phyloP scores from a whole-genome alignment of 2,329 filamentous ascomycete genomes.

The Parascedosporium putredinis region DNA sequence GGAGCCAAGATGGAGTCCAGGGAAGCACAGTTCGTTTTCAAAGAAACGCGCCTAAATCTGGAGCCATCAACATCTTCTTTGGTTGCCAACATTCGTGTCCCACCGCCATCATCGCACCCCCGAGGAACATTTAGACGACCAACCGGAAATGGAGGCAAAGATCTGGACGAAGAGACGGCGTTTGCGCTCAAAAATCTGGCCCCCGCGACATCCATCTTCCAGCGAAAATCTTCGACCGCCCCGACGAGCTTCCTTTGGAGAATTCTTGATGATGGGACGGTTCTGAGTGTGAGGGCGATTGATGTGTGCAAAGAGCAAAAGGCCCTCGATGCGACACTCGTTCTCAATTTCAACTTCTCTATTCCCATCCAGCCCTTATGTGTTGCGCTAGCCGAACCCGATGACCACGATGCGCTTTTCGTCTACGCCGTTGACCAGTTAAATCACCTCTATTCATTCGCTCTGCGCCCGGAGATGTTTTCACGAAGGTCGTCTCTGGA shows the following conservation, averaged over 20 bases:
- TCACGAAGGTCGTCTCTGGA: slow-evolving; percentile 59
- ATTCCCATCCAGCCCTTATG: slow-evolving; percentile 65
- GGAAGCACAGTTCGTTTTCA: slow-evolving; percentile 61
- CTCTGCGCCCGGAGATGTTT: slow-evolving; percentile 75
- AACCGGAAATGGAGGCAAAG: slow-evolving; percentile 11
- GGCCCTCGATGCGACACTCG: slow-evolving; percentile 59
- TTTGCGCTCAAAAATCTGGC: slow-evolving; percentile 69
- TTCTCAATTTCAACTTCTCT: slow-evolving; percentile 68
- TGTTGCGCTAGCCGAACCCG: slow-evolving; percentile 70
- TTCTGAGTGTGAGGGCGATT: slow-evolving; percentile 72
- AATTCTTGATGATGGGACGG: slow-evolving; percentile 66
- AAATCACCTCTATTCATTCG: slow-evolving; percentile 76
- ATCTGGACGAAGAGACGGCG: slow-evolving; percentile 57
- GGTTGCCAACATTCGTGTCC: slow-evolving; percentile 60
- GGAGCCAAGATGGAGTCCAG: slow-evolving; percentile 58
- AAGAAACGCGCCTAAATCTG: slow-evolving; percentile 77
- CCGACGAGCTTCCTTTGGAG: slow-evolving; percentile 89
- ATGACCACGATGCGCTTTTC: slow-evolving; percentile 66
- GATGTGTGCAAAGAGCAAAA: slow-evolving; percentile 62
- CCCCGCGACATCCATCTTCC: slow-evolving; percentile 71
- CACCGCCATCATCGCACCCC: slow-evolving; percentile 33
- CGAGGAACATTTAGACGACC: slow-evolving; percentile 24
- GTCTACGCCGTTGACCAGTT: slow-evolving; percentile 70
- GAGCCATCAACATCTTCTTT: slow-evolving; percentile 61
- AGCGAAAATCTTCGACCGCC: slow-evolving; percentile 62